Conservation (phyloP, 1,284 basidiomycete genomes). For the Cryptococcus sp. region DNA sequence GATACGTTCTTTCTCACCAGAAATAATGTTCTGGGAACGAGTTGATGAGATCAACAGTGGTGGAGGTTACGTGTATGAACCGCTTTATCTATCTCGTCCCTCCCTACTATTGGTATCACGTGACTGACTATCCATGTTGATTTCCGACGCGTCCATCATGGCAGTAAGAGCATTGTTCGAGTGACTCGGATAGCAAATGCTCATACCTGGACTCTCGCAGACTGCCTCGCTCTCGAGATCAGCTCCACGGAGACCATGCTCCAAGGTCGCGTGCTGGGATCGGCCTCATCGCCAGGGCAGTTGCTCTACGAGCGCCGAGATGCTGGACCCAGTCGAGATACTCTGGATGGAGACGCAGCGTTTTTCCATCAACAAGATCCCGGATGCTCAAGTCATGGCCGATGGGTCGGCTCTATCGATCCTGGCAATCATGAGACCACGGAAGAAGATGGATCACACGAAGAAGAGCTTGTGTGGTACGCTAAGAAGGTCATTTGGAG, state of each 20-base stretch:
- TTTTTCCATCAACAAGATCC: slow-evolving; percentile 8
- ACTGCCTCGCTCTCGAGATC: no score
- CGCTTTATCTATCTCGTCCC: no score
- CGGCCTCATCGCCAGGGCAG: slow-evolving; percentile 32
- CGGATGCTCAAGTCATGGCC: not conserved
- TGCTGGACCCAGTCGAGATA: slow-evolving; percentile 13
- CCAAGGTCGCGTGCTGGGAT: slow-evolving; percentile 31
- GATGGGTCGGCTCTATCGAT: slow-evolving; percentile 1
- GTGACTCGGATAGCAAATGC: no score
- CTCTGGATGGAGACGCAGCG: not conserved
- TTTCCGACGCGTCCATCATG: no score
- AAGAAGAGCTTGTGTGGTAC: slow-evolving; percentile 70
- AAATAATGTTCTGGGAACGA: no score
- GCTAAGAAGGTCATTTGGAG: slow-evolving; percentile 67
- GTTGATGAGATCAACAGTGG: no score
- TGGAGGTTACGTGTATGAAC: no score
- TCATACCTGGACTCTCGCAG: no score
- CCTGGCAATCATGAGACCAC: not conserved
- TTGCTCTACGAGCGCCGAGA: slow-evolving; percentile 19
- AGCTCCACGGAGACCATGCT: slow-evolving; percentile 17
- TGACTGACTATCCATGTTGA: no score
- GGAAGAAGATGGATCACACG: slow-evolving; percentile 6
- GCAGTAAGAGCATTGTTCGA: no score
- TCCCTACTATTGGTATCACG: no score
- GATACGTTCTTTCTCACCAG: no score